Evolutionary conservation across 345 rosid genomes (phyloP), one percentile per base, ranked within the genome.

Genomic region (Sapria himalayana): DNA sequence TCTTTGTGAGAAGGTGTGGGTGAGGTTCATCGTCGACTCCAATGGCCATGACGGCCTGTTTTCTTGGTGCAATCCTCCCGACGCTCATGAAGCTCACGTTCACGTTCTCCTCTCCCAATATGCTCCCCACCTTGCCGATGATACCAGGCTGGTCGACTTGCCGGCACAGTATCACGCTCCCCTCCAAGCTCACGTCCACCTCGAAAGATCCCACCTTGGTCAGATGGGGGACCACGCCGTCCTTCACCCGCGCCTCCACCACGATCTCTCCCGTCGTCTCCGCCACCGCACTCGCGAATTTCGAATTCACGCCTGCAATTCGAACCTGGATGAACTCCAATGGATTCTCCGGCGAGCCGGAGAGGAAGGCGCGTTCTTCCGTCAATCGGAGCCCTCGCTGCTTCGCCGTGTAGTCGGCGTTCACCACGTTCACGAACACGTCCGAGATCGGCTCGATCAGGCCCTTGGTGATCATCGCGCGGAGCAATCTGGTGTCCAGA

Each of bases 141-240:
- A 76, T 81, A 8, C 89, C 89, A 0, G 93, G 89, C 46, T 76
- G 93, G 59, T 81, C 93, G 3, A 81, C 72, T 51, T 81, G 89
- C 35, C 93, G 61, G 61, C 93, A 81, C 12, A 76, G 67, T 22
- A 81, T 66, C 15, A 81, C 63, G 50, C 71, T 71, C 14, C 93
- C 89, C 59, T 81, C 93, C 62, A 81, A 63, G 56, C 71, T 81
- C 46, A 76, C 84, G 52, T 81, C 84, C 33, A 81, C 80, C 48
- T 73, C 81, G 1, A 76, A 76, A 15, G 76, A 65, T 46, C 93
- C 93, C 22, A 74, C 93, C 54, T 58, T 76, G 9, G 78, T 81
- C 61, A 81, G 52, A 60, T 74, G 84, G 0, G 84, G 89, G 15
- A 81, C 36, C 12, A n/a, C n/a, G n/a, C 81, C 78, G 7, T 76